Evolutionary conservation across 192 early-diverging fungal genomes (phyloP).

Genomic region (Coemansia sp.): DNA sequence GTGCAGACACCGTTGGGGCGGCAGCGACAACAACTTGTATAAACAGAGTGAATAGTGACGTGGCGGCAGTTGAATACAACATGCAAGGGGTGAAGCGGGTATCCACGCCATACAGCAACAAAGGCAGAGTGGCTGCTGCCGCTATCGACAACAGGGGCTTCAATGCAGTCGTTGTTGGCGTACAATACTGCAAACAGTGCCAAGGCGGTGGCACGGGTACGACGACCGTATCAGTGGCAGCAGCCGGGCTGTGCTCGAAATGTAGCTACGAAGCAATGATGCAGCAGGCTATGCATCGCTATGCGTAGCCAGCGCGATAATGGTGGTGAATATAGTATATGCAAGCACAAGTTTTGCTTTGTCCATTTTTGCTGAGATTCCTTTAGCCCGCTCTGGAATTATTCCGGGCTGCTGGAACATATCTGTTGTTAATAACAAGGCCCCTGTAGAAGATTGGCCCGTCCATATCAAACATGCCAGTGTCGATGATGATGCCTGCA

Average conservation of each 20-base stretch:
- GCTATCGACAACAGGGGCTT: background rate
- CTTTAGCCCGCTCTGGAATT: background rate
- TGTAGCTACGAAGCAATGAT: constrained; percentile 36
- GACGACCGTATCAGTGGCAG: constrained; percentile 5
- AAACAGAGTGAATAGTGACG: background rate
- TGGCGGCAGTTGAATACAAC: constrained; percentile 5
- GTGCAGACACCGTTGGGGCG: background rate
- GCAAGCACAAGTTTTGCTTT: background rate
- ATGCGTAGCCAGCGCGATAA: constrained; percentile 7
- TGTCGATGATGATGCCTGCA: constrained; percentile 32
- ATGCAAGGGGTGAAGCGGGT: constrained; percentile 11
- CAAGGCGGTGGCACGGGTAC: constrained; percentile 1
- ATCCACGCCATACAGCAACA: constrained; percentile 6
- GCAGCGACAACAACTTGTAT: background rate
- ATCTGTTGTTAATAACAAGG: constrained; percentile 22
- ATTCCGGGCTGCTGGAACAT: constrained; percentile 7
- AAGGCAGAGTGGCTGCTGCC: constrained; percentile 2
- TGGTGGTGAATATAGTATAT: background rate
- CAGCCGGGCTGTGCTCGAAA: constrained; percentile 13
- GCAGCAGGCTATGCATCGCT: constrained; percentile 27
- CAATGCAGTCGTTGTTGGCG: constrained; percentile 3
- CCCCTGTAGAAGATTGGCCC: constrained; percentile 46
- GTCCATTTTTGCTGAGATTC: background rate
- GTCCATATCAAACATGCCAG: constrained; percentile 37
- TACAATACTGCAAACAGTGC: constrained; percentile 3